These are phyloP conservation scores for Malus domestica DNA, from an alignment of 306 rosid species.

Conservation along the genomic window DNA sequence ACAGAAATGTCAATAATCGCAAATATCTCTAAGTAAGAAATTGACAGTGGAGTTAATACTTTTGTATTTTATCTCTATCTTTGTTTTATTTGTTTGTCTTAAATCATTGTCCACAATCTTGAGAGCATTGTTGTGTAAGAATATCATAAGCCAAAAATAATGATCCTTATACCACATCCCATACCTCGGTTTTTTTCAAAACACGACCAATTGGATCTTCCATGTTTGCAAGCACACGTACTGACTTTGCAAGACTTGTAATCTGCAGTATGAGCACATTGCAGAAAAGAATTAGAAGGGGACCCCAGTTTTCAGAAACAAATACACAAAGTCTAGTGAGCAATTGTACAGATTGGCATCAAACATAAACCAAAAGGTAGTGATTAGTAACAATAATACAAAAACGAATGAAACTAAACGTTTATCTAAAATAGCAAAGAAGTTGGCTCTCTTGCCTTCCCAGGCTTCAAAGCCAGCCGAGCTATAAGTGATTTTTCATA, in stretches of 20 bases:
- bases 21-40: background rate
- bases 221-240: conserved; percentile 81
- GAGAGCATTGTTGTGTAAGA: background rate
- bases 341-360: background rate
- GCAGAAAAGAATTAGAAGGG: conserved; percentile 20
- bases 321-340: background rate
- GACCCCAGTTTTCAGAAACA: background rate
- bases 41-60: background rate
- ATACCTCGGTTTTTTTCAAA: conserved; percentile 77
- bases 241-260: conserved; percentile 67
- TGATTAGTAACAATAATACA: background rate
- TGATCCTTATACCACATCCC: background rate
- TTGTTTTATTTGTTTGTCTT: background rate
- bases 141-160: conserved; percentile 4
- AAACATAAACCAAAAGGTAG: background rate
- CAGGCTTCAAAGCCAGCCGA: conserved; percentile 72
- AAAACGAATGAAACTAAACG: background rate
- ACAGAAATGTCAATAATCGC: background rate
- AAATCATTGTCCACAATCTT: background rate
- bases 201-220: conserved; percentile 90
- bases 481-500: conserved; percentile 73
- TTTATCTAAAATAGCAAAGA: conserved; percentile 4
- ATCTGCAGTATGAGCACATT: conserved; percentile 43
- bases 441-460: conserved; percentile 52
- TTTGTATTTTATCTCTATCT: background rate